Evolutionary conservation across 495 filamentous ascomycete species (phyloP).

Genomic region (Pseudomonodictys pantanalensis): DNA sequence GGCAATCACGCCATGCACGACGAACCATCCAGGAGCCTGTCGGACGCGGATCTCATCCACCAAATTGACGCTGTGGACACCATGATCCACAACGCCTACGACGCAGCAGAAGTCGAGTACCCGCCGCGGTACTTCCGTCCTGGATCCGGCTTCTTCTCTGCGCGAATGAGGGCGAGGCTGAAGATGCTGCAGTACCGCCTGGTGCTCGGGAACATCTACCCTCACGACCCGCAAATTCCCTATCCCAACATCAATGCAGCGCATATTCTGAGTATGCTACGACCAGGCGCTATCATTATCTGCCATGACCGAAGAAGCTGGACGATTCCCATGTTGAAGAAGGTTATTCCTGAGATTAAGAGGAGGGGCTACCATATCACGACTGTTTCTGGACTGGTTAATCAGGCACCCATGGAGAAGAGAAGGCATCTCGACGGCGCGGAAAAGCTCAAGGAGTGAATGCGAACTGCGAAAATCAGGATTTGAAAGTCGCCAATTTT

Average conservation of each 20-base stretch:
- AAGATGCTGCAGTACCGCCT: constrained; percentile 58
- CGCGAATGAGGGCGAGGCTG: constrained; percentile 59
- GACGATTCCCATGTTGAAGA: constrained; percentile 71
- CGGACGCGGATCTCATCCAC: constrained; percentile 31
- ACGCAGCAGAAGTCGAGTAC: constrained; percentile 34
- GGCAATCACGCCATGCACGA: constrained; percentile 86
- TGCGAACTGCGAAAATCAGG: too few relatives aligned
- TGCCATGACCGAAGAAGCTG: constrained; percentile 78
- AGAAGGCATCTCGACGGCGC: too few relatives aligned
- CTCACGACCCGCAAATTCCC: constrained; percentile 77
- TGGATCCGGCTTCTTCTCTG: constrained; percentile 75
- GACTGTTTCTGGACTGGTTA: constrained; percentile 47
- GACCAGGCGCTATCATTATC: constrained; percentile 72
- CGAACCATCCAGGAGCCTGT: constrained; percentile 58
- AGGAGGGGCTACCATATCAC: constrained; percentile 65
- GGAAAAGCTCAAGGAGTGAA: too few relatives aligned
- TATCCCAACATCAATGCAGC: constrained; percentile 67
- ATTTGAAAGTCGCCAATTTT: too few relatives aligned
- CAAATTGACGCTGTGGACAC: constrained; percentile 47
- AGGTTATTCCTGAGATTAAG: constrained; percentile 66
- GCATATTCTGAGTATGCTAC: constrained; percentile 75
- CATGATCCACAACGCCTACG: constrained; percentile 57
- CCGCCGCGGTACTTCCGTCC: constrained; percentile 63
- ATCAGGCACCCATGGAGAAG: neutral
- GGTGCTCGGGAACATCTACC: constrained; percentile 78